A percentile compares a stretch with the other conserved stretches of the same genome.
Evolutionary conservation across 2,329 filamentous ascomycete genomes (phyloP).

Genomic region (Pseudogymnoascus verrucosus): DNA sequence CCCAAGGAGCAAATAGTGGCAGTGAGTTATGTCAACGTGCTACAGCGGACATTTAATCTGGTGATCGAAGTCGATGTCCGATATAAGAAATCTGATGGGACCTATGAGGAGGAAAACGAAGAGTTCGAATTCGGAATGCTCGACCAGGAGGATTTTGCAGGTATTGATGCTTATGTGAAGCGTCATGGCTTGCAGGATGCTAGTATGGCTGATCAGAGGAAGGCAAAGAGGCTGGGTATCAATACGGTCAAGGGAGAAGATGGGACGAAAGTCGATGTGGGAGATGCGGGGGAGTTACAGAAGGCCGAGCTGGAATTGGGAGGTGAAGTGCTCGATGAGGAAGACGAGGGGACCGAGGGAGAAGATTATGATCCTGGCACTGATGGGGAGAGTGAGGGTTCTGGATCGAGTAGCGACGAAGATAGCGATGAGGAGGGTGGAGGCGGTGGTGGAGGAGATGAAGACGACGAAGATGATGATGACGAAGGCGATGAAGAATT

Average conservation of each 20-base stretch:
- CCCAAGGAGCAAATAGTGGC: constrained; percentile 52
- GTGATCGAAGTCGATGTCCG: constrained; percentile 46
- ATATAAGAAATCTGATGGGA: constrained; percentile 25
- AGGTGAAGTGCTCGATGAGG: constrained; percentile 42
- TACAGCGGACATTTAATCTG: constrained; percentile 63
- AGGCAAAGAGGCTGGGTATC: constrained; percentile 54
- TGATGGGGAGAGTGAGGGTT: constrained; percentile 50
- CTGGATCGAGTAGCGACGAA: constrained; percentile 36
- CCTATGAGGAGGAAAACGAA: constrained; percentile 40
- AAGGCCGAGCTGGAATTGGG: constrained; percentile 29
- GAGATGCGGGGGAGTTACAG: constrained; percentile 27
- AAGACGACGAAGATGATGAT: constrained; percentile 27
- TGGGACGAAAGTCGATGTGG: constrained; percentile 33
- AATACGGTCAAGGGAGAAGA: constrained; percentile 39
- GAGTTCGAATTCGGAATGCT: constrained; percentile 63
- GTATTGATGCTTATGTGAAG: constrained; percentile 57
- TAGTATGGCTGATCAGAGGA: constrained; percentile 60
- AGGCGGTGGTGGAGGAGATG: constrained; percentile 40
- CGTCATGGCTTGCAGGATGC: constrained; percentile 55
- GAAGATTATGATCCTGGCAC: constrained; percentile 54
- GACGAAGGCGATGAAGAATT: constrained; percentile 22
- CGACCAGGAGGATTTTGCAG: constrained; percentile 58
- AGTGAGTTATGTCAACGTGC: constrained; percentile 59
- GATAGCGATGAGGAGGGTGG: constrained; percentile 12
- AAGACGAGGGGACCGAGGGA: constrained; percentile 56